Percentiles rank a stretch among this genome's conserved stretches.
Conservation (phyloP, 148 eudicot genomes). For the Rhododendron henanense region DNA sequence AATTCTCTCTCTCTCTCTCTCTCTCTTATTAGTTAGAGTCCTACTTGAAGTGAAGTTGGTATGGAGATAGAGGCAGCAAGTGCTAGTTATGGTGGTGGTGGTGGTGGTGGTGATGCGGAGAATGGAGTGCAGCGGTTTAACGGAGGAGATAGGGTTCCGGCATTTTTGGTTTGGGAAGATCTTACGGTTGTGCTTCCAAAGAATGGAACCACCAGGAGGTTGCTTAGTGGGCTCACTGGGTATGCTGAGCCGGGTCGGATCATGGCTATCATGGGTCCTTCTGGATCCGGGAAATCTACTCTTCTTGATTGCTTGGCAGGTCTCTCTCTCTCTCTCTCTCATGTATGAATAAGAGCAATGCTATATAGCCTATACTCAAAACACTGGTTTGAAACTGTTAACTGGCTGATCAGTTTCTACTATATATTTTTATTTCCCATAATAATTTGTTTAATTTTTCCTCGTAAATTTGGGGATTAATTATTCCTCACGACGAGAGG, state of each 20-base stretch:
- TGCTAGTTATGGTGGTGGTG: slow-evolving; percentile 13
- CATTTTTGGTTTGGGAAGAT: slow-evolving; percentile 49
- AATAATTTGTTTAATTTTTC: too few relatives aligned
- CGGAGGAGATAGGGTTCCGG: slow-evolving; percentile 10
- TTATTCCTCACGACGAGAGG: too few relatives aligned
- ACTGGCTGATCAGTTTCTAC: too few relatives aligned
- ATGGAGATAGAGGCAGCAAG: slow-evolving; percentile 29
- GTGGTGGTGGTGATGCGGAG: slow-evolving; percentile 3
- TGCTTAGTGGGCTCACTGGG: slow-evolving; percentile 39
- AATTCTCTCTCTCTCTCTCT: background rate
- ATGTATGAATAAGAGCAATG: background rate
- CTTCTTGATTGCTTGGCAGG: slow-evolving; percentile 56
- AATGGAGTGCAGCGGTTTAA: background rate
- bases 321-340: slow-evolving; percentile 5
- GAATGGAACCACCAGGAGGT: slow-evolving; percentile 29
- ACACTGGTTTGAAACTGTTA: background rate
- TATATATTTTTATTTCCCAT: too few relatives aligned
- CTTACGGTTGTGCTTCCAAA: slow-evolving; percentile 46
- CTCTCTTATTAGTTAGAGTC: background rate
- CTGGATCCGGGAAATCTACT: slow-evolving; percentile 61
- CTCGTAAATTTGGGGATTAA: too few relatives aligned
- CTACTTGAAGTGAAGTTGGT: background rate
- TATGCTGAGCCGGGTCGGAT: slow-evolving; percentile 46
- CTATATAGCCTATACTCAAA: background rate
- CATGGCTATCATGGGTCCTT: slow-evolving; percentile 60